Base-by-base conservation (phyloP, 2,329 filamentous ascomycete genomes). In the Trichoderma harzianum region DNA sequence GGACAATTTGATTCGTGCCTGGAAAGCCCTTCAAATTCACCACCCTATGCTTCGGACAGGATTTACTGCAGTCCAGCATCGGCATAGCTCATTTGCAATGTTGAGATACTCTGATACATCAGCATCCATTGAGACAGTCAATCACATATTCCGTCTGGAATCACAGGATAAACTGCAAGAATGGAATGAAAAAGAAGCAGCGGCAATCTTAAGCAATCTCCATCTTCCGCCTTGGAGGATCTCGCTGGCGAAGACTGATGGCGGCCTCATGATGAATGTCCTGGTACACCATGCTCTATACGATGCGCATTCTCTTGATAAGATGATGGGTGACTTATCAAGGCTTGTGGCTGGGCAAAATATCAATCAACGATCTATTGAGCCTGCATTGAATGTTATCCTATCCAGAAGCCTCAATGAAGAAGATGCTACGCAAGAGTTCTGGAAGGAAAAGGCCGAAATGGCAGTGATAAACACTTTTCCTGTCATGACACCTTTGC, bases 221-320 rank as follows among this genome's bases (percentile, higher is more conserved):
- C 83, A 89, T 55, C 73, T 78, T 0, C 89, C 90, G 0, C 88
- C 89, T 0, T 97, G 93, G 93, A 82, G 82, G 14, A 79, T 93
- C 24, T 81, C 83, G 0, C 62, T 94, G 1, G 77, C 86, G 0
- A 74, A 83, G 3, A 58, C 73, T 0, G 69, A 76, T 0, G 64
- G 73, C 0, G 58, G 67, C 1, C 43, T 73, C 5, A 76, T 63
- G 3, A 84, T 87, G 80, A 82, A 86, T 61, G 74, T 90, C 5
- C 78, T 83, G 1, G 85, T 94, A 3, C 92, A 97, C 74, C 95
- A 98, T 81, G 92, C 93, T 0, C 83, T 98, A 0, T 98, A 97
- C 75, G 95, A 98, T 82, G 95, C 94, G 0, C 86, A 89, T 53
- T 94, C 93, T 10, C 82, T 98, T 12, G 84, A 88, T 4, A 77